Base-by-base conservation (phyloP, 2,329 filamentous ascomycete genomes). In the Microsporum audouinii region DNA sequence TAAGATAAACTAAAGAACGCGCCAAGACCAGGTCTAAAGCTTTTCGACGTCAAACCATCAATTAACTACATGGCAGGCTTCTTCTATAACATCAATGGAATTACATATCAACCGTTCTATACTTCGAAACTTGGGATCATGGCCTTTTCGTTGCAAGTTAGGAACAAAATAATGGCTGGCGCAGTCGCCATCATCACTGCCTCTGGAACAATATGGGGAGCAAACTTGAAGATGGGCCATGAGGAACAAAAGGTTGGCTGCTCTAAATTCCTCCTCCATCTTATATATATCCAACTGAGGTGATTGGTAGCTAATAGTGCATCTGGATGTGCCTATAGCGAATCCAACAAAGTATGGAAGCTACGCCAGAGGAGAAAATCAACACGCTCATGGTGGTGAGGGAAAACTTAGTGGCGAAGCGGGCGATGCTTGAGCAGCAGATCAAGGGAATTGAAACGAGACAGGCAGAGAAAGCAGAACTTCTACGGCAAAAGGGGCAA, bases 171-270 rank as follows among this genome's bases (percentile, higher is more conserved):
- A 17, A 70, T 84, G 65, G 83, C 84, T 0, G 78, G 75, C 39
- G 77, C 79, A 2, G 77, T 85, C 17, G 77, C 80, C 7, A 77
- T 80, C 14, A 78, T 84, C 55, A 84, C 82, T 1, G 79, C 80
- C 5, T 78, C 78, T 1, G 83, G 84, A 58, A 77, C 82, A 3
- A 76, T 81, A 63, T 85, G 84, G 66, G 84, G 84, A 29, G 84
- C 84, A 23, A 78, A 79, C 5, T 65, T 86, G 63, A 71, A 68
- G 61, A 70, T 61, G 64, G 67, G 63, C 60, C 65, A 61, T 60
- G 59, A 61, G 63, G 63, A 65, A 55, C 63, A 62, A 64, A 62
- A 67, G 63, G 61, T 64, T 56, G 57, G 62, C 57, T 27, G 5
- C 55, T 14, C 45, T n/a, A 23, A 23, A 23, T 23, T 23, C 17